Evolutionary conservation across 2,329 filamentous ascomycete genomes (phyloP).

Genomic region (Aurifilum marmelostoma): DNA sequence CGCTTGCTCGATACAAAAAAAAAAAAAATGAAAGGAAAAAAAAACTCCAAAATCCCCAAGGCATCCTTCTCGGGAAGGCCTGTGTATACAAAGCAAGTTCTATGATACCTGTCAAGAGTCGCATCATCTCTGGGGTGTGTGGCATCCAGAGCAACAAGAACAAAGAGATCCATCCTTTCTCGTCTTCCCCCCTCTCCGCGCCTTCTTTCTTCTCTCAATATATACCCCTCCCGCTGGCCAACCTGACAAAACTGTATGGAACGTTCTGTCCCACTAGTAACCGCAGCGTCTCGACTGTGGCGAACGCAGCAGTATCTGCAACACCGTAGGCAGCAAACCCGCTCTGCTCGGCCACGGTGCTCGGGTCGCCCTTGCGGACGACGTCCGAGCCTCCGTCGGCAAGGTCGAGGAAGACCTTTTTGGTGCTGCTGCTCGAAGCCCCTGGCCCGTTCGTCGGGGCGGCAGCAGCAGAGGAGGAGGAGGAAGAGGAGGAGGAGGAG

Average conservation of each 20-base stretch:
- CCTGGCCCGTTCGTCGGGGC: no score
- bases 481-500: constrained; percentile 29
- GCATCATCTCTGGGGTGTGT: no score
- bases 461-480: no score
- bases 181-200: no score
- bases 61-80: neutral
- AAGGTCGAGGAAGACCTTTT: constrained; percentile 80
- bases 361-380: constrained; percentile 67
- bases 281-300: constrained; percentile 78
- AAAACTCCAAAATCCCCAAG: no score
- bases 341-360: constrained; percentile 69
- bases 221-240: constrained; percentile 62
- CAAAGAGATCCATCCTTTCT: no score
- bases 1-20: no score
- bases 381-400: constrained; percentile 62
- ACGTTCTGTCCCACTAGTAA: constrained; percentile 84
- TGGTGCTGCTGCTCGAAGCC: constrained; percentile 40
- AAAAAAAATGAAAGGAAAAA: no score
- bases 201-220: constrained; percentile 41
- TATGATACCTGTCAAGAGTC: neutral
- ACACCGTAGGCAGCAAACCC: constrained; percentile 81
- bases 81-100: neutral
- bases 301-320: constrained; percentile 81
- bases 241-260: constrained; percentile 81
- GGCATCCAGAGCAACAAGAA: no score